Conservation (phyloP, 2,329 filamentous ascomycete species). For the Sporothrix protearum region DNA sequence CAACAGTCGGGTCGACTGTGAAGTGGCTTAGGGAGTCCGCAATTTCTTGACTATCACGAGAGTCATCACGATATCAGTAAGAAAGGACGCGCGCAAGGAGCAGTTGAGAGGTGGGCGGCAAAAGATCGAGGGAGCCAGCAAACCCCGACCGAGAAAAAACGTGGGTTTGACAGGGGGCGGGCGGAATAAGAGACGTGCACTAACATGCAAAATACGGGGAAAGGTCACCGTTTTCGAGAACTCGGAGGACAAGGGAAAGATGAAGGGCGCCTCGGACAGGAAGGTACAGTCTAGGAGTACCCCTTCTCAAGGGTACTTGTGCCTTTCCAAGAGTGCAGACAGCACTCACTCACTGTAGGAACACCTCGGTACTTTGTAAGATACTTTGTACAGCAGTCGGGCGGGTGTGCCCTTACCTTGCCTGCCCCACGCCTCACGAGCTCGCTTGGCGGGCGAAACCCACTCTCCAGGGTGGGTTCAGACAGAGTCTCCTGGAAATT, state of each 20-base stretch:
- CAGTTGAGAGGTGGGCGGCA: neutral
- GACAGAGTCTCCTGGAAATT: neutral
- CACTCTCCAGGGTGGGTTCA: neutral
- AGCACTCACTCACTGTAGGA: too few species aligned
- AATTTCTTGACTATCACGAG: neutral
- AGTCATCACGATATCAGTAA: neutral
- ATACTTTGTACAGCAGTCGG: neutral
- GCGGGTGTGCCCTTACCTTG: neutral
- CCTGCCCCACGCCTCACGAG: neutral
- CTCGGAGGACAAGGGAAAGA: neutral
- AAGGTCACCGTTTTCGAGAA: neutral
- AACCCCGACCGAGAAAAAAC: neutral
- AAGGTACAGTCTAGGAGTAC: neutral
- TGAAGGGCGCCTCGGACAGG: neutral
- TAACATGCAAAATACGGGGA: constrained; percentile 1
- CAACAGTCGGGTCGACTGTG: neutral
- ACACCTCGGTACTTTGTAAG: neutral
- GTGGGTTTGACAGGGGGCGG: constrained; percentile 11
- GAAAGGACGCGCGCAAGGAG: neutral
- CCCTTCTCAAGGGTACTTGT: neutral
- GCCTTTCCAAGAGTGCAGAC: neutral
- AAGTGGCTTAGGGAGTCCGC: neutral
- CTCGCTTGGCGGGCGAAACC: neutral
- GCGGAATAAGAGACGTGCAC: neutral
- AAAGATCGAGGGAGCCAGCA: neutral